Conservation (phyloP, 2,329 filamentous ascomycete species). For the Didymella pinodella region DNA sequence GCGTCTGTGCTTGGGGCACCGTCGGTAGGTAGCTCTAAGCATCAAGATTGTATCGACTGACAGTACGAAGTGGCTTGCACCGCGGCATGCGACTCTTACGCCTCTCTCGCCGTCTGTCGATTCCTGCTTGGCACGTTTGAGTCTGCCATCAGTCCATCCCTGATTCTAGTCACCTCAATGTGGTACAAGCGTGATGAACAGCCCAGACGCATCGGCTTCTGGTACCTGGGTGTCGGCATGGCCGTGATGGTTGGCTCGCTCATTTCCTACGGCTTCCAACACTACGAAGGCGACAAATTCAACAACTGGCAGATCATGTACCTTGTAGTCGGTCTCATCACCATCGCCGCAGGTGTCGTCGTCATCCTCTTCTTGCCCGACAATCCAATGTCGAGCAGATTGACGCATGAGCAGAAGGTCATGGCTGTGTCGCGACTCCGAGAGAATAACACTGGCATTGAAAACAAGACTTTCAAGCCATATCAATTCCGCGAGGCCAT, state of each 20-base stretch:
- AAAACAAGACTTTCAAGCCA: constrained; percentile 58
- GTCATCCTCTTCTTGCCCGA: constrained; percentile 66
- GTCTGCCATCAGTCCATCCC: constrained; percentile 57
- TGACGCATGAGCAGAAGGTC: constrained; percentile 30
- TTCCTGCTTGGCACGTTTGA: constrained; percentile 64
- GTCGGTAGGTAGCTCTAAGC: constrained; percentile 31
- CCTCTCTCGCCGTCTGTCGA: constrained; percentile 58
- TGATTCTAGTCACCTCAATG: constrained; percentile 72
- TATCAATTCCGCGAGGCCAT: constrained; percentile 57
- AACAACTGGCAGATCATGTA: constrained; percentile 72
- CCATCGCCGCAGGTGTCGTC: constrained; percentile 41
- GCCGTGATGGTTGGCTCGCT: constrained; percentile 66
- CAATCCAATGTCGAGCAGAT: constrained; percentile 36
- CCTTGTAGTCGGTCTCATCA: constrained; percentile 61
- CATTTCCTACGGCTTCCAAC: constrained; percentile 67
- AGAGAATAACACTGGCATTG: constrained; percentile 60
- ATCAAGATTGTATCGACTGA: background rate
- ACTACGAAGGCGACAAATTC: constrained; percentile 58
- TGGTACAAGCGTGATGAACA: constrained; percentile 71
- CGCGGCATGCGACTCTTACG: constrained; percentile 57
- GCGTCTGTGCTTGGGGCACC: constrained; percentile 57
- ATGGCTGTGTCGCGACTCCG: constrained; percentile 53
- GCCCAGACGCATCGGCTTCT: constrained; percentile 59
- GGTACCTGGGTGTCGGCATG: constrained; percentile 58
- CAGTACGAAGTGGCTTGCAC: constrained; percentile 51